Evolutionary conservation across 2,329 filamentous ascomycete genomes (phyloP), one percentile per base, ranked within the genome.

Genomic region (Fusarium hainanense): DNA sequence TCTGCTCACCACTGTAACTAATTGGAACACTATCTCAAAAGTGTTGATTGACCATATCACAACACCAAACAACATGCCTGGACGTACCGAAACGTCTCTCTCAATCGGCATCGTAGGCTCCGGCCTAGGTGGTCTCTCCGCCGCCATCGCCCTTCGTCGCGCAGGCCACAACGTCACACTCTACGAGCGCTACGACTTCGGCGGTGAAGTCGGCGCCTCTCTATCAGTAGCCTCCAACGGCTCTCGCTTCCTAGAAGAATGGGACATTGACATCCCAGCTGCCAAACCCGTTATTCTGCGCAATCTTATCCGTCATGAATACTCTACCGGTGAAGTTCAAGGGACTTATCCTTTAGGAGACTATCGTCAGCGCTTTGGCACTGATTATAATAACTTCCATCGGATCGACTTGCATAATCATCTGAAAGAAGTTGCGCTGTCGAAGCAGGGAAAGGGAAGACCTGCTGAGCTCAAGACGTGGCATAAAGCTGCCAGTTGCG

Each of bases 211-310:
- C 1, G 89, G 89, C 11, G 87, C 87, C 2, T 89, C 87, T 4
- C 82, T 89, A 4, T 87, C 84, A 3, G 89, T 87, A 63, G 88
- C 88, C 4, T 88, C 89, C 4, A 90, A 91, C 52, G 88, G 88
- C 2, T 88, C 88, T 3, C 82, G 85, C 34, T 90, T 87, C 87
- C 77, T 90, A 6, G 83, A 88, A 59, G 85, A 89, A 73, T 91
- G 89, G 89, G 82, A 77, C 88, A 44, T 64, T 7, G 54, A 64
- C 21, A 65, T 65, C 13, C 51, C 60, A 8, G 44, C 61, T 13
- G 62, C 59, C 21, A 57, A 64, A 4, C 62, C 62, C 10, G 59
- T 65, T 4, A 50, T 65, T 0, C 1, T 65, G 11, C 52, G 41
- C 2, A 65, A 65, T 12, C 62, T 65, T 7, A 65, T 65, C 8